These are phyloP conservation scores for Hymenoscyphus fructigenus DNA, from an alignment of 2,329 filamentous ascomycete species.

Conservation along the genomic window DNA sequence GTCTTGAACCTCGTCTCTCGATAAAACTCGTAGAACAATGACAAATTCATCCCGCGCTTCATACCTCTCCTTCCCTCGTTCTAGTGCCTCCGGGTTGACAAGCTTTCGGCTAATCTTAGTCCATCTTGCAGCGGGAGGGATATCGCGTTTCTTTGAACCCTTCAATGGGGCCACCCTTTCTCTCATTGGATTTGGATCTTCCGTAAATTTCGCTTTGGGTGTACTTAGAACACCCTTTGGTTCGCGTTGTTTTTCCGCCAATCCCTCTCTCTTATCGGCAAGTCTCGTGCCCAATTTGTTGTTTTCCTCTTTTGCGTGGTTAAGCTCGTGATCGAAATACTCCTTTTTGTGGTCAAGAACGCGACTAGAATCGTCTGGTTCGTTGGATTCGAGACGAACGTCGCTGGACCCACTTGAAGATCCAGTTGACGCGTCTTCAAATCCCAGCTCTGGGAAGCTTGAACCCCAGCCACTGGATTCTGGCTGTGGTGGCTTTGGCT, in stretches of 20 bases:
- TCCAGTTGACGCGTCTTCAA: slow-evolving; percentile 22
- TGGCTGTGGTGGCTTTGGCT: too few species aligned
- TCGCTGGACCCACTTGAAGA: slow-evolving; percentile 28
- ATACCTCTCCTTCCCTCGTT: slow-evolving; percentile 83
- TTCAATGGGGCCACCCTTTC: slow-evolving; percentile 97
- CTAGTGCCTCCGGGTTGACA: slow-evolving; percentile 85
- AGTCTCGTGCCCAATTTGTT: too few species aligned
- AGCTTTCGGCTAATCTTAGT: slow-evolving; percentile 87
- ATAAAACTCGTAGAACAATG: slow-evolving; percentile 85
- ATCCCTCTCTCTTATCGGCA: too few species aligned
- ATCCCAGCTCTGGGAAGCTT: too few species aligned
- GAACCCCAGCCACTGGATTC: too few species aligned
- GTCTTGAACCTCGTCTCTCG: slow-evolving; percentile 84
- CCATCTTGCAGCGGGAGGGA: slow-evolving; percentile 80
- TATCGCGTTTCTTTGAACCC: slow-evolving; percentile 75
- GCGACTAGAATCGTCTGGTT: slow-evolving; percentile 25
- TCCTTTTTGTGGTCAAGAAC: slow-evolving; percentile 22
- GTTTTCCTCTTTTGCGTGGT: slow-evolving; percentile 44
- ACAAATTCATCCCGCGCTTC: slow-evolving; percentile 90
- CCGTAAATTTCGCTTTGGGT: slow-evolving; percentile 80
- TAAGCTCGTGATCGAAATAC: slow-evolving; percentile 55
- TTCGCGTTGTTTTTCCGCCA: slow-evolving; percentile 47
- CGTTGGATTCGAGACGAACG: slow-evolving; percentile 27
- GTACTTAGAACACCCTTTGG: slow-evolving; percentile 76
- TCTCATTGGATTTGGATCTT: slow-evolving; percentile 77